Evolutionary conservation across 495 filamentous ascomycete species (phyloP).

Genomic region (Aspergillus wentii): DNA sequence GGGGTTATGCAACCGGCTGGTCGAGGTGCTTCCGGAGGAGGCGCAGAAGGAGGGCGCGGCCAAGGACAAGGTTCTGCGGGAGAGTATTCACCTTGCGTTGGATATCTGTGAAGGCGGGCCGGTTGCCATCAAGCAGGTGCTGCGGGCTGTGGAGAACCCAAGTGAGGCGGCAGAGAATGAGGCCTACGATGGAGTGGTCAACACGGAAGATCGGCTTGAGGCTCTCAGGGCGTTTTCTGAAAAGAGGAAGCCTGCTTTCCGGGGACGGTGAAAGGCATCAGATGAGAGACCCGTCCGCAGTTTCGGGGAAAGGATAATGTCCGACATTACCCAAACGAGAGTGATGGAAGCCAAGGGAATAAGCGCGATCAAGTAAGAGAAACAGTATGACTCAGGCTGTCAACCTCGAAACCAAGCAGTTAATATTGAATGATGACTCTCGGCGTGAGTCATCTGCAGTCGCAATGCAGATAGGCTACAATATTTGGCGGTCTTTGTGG

Average conservation of each 20-base stretch:
- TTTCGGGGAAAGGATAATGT: no score
- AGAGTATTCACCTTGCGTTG: slow-evolving; percentile 69
- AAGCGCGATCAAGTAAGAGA: no score
- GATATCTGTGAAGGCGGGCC: slow-evolving; percentile 88
- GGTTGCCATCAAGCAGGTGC: slow-evolving; percentile 65
- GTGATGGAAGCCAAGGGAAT: no score
- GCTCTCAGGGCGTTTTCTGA: slow-evolving; percentile 82
- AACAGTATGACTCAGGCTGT: no score
- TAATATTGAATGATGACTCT: no score
- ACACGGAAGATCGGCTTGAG: slow-evolving; percentile 80
- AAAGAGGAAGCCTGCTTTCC: slow-evolving; percentile 85
- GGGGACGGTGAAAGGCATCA: slow-evolving; percentile 51
- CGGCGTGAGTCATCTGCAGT: no score
- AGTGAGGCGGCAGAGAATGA: slow-evolving; percentile 66
- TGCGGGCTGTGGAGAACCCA: slow-evolving; percentile 60
- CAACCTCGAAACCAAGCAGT: no score
- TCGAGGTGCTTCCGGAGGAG: slow-evolving; percentile 62
- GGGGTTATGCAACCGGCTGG: slow-evolving; percentile 77
- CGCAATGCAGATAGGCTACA: no score
- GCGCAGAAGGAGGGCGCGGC: slow-evolving; percentile 48
- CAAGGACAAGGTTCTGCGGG: slow-evolving; percentile 59
- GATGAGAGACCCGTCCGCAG: not conserved
- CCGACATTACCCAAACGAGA: no score
- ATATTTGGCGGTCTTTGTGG: no score
- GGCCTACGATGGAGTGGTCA: slow-evolving; percentile 74